Conservation (phyloP, 495 filamentous ascomycete genomes). For the Cryomyces minteri region DNA sequence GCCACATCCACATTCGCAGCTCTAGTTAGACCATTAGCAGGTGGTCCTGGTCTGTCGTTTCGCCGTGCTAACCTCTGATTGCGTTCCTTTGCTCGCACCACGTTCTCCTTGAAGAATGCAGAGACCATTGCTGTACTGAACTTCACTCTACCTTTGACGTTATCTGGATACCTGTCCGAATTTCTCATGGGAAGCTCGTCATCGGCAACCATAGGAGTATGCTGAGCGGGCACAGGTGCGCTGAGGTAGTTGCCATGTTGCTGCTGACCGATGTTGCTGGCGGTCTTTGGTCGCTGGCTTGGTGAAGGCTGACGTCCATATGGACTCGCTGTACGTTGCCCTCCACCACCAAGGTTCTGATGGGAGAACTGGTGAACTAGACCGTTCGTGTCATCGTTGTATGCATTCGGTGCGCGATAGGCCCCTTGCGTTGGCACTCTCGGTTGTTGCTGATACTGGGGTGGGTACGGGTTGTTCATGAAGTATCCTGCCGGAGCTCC, state of each 20-base stretch:
- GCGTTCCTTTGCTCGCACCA: conserved; percentile 74
- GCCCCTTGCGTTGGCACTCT: conserved; percentile 31
- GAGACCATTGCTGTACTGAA: conserved; percentile 40
- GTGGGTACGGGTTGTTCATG: conserved; percentile 42
- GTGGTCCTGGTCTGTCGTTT: neutral
- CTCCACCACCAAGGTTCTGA: conserved; percentile 58
- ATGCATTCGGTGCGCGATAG: conserved; percentile 6
- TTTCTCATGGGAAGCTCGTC: conserved; percentile 20
- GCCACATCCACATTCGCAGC: conserved; percentile 80
- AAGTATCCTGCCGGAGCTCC: conserved; percentile 39
- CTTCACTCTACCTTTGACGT: conserved; percentile 22
- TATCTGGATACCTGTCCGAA: conserved; percentile 21
- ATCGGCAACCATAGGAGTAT: conserved; percentile 15
- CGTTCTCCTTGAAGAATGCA: conserved; percentile 91
- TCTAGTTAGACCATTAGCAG: conserved; percentile 26
- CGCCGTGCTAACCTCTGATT: conserved; percentile 55
- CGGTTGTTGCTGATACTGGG: conserved; percentile 35
- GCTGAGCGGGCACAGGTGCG: conserved; percentile 37
- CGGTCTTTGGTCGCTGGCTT: conserved; percentile 57
- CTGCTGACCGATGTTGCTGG: conserved; percentile 41
- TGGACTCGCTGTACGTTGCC: conserved; percentile 40
- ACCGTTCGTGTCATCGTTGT: conserved; percentile 51
- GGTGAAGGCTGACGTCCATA: conserved; percentile 56
- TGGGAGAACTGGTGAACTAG: conserved; percentile 92
- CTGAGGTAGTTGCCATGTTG: conserved; percentile 46